Evolutionary conservation across 305 asterid genomes (phyloP).

Genomic region (Coffea humblotiana): DNA sequence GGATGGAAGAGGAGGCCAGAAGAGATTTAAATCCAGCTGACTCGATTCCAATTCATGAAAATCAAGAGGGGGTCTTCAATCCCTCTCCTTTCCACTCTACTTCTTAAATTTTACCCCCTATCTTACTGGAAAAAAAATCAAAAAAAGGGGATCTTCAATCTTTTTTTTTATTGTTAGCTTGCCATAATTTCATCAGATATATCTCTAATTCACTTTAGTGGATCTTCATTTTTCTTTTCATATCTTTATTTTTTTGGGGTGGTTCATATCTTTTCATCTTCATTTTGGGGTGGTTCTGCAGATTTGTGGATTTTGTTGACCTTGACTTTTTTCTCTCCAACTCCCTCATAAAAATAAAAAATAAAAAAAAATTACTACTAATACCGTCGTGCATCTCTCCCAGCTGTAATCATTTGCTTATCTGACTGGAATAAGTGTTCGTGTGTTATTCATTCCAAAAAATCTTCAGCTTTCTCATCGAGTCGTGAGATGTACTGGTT

Average conservation of each 20-base stretch:
- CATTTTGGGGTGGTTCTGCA: neutral
- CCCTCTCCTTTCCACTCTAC: no score
- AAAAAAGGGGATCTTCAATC: conserved; percentile 4
- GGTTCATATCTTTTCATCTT: no score
- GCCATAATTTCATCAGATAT: conserved; percentile 15
- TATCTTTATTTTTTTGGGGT: neutral
- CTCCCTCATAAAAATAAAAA: neutral
- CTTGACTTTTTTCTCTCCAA: conserved; percentile 9
- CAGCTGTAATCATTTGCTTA: neutral
- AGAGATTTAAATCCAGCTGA: conserved; percentile 52
- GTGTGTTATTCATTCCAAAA: neutral
- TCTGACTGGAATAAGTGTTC: neutral
- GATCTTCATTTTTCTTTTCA: neutral
- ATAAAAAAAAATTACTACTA: neutral
- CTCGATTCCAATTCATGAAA: conserved; percentile 10
- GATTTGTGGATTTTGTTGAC: conserved; percentile 12
- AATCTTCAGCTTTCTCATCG: neutral
- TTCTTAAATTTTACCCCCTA: no score
- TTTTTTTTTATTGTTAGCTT: neutral
- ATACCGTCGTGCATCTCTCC: neutral
- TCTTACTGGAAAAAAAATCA: no score
- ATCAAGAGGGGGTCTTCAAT: conserved; percentile 13
- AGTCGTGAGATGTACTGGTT: neutral
- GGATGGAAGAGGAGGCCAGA: conserved; percentile 62
- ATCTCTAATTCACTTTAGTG: conserved; percentile 1